These are phyloP conservation scores for Hypoxylon sp. DNA, from an alignment of 2,329 filamentous ascomycete genomes.

Conservation along the genomic window DNA sequence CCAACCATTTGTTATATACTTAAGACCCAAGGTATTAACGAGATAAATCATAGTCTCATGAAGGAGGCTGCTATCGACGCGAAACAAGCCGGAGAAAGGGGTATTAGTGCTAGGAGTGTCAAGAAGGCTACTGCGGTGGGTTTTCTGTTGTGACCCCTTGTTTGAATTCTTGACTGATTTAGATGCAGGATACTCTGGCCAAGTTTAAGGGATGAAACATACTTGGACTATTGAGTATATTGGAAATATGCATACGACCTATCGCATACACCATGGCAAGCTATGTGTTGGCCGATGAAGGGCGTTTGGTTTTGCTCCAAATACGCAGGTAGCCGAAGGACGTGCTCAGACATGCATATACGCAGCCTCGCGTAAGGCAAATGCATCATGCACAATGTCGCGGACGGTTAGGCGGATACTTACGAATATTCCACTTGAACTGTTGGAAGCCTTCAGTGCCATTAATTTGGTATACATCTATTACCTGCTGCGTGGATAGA, in stretches of 20 bases:
- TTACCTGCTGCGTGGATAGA: no score
- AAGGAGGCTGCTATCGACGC: conserved; percentile 81
- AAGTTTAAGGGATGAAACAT: conserved; percentile 71
- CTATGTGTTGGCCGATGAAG: conserved; percentile 1
- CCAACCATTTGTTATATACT: conserved; percentile 50
- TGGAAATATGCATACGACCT: conserved; percentile 3
- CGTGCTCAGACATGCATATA: no score
- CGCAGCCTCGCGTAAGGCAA: no score
- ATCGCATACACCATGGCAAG: no score
- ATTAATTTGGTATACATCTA: no score
- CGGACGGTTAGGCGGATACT: no score
- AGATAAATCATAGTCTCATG: conserved; percentile 67
- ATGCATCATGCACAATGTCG: neutral
- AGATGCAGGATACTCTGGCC: conserved; percentile 66
- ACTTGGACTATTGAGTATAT: neutral
- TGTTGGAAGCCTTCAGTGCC: no score
- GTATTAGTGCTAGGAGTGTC: conserved; percentile 77
- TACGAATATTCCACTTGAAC: no score
- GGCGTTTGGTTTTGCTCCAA: neutral
- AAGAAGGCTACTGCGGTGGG: conserved; percentile 79
- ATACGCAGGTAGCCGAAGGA: no score
- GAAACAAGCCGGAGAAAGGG: conserved; percentile 76
- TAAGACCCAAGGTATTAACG: conserved; percentile 31
- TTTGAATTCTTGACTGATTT: conserved; percentile 5
- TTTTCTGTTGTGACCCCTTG: conserved; percentile 23